Percentiles rank a stretch among this genome's conserved stretches.
Evolutionary conservation across 1,284 basidiomycete species (phyloP).

Genomic region (Malassezia equina): DNA sequence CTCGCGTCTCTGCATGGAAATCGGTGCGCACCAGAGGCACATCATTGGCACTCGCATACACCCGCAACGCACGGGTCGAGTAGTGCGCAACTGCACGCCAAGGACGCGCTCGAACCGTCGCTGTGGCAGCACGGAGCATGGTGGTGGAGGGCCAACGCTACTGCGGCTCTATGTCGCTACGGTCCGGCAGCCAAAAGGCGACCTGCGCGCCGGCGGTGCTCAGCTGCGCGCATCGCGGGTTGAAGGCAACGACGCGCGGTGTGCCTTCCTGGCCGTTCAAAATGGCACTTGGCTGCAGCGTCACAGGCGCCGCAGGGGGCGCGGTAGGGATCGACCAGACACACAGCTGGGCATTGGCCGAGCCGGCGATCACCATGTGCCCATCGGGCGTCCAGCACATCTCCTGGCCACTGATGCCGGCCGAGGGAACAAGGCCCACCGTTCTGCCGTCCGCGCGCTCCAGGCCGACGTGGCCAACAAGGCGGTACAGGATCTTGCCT

Average conservation of each 20-base stretch:
- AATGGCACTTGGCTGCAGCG: slow-evolving; percentile 18
- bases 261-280: slow-evolving; percentile 28
- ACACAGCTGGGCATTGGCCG: slow-evolving; percentile 8
- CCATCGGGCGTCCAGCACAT: slow-evolving; percentile 42
- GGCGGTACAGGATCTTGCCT: slow-evolving; percentile 21
- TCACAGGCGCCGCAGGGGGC: slow-evolving; percentile 2
- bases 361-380: slow-evolving; percentile 32
- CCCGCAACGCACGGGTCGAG: neutral
- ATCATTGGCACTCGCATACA: neutral
- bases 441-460: slow-evolving; percentile 22
- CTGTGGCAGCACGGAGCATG: neutral
- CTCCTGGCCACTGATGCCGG: slow-evolving; percentile 42
- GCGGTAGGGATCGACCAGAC: slow-evolving; percentile 30
- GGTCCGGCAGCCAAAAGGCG: slow-evolving; percentile 40
- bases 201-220: slow-evolving; percentile 32
- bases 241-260: slow-evolving; percentile 35
- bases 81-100: neutral
- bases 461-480: slow-evolving; percentile 35
- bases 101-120: neutral
- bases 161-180: neutral
- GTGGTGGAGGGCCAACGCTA: neutral
- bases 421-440: slow-evolving; percentile 34
- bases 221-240: slow-evolving; percentile 35
- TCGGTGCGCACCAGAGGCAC: slow-evolving; percentile 20
- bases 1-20: slow-evolving; percentile 20